Evolutionary conservation across 2,329 filamentous ascomycete genomes (phyloP), one percentile per base, ranked within the genome.

Genomic region (Talaromyces islandicus): DNA sequence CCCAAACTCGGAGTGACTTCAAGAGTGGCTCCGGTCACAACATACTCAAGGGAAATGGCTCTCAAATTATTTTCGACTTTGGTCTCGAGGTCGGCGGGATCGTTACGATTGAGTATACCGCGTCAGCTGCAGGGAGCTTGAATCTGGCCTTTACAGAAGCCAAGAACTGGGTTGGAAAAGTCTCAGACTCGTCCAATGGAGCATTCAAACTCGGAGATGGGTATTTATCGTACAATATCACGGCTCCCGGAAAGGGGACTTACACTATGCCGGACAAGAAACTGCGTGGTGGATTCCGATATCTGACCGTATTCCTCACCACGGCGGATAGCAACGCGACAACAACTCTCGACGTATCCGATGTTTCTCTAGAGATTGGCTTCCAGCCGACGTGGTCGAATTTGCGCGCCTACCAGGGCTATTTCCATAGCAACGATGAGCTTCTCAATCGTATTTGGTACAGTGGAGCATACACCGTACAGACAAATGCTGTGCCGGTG

Each of bases 391-490:
- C 80, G 0, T 81, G 79, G 78, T 70, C 80, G 2, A 80, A 84
- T 64, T 74, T 83, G 17, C 74, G 75, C 50, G 79, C 79, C 12
- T 84, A 83, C 58, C 76, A 78, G 46, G 81, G 81, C 9, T 83
- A 83, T 62, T 83, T 83, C 57, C 75, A 82, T 63, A 80, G 74
- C 64, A 79, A 72, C 52, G 80, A 79, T 48, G 75, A 81, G 35
- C 66, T 82, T 11, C 74, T 86, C 56, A 85, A 85, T 66, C 75
- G 76, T 7, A 81, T 84, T 54, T 85, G 83, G 82, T 85, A 85
- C 63, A 78, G 77, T 46, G 82, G 79, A 4, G 80, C 80, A 7
- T 83, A 81, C 63, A 84, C 82, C 0, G 65, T 83, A 35, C 82
- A 82, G 66, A 77, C 74, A 0, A 78, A 78, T 62, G 67, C 73